Percentiles rank a stretch among this genome's conserved stretches.
These are phyloP conservation scores for Pisolithus thermaeus DNA, from an alignment of 1,284 basidiomycete genomes.

Conservation along the genomic window DNA sequence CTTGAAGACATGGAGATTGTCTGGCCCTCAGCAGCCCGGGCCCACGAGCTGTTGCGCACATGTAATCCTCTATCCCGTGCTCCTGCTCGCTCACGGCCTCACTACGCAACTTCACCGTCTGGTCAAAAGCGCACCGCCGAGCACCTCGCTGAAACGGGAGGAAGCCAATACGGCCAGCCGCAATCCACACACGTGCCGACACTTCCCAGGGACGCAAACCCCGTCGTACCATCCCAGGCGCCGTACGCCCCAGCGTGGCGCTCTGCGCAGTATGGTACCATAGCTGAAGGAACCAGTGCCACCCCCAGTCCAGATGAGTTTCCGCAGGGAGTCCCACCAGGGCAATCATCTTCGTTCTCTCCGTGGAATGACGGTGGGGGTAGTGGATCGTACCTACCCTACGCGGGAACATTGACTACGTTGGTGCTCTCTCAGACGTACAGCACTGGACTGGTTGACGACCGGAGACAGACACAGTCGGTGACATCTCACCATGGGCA, in stretches of 20 bases:
- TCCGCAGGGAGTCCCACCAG: conserved; percentile 7
- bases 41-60: conserved; percentile 66
- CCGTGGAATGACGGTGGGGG: conserved; percentile 46
- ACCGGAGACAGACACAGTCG: conserved; percentile 20
- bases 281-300: conserved; percentile 22
- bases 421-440: conserved; percentile 65
- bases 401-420: conserved; percentile 48
- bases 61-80: conserved; percentile 43
- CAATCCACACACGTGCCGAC: conserved; percentile 14
- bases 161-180: conserved; percentile 21
- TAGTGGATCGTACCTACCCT: conserved; percentile 29
- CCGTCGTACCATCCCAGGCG: conserved; percentile 9
- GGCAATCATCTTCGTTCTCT: conserved; percentile 35
- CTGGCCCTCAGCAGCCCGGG: conserved; percentile 75
- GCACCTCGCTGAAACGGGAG: conserved; percentile 25
- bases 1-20: conserved; percentile 64
- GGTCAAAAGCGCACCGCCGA: conserved; percentile 32
- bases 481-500: conserved; percentile 18
- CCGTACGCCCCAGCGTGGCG: conserved; percentile 27
- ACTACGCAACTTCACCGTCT: conserved; percentile 35
- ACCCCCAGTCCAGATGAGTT: conserved; percentile 11
- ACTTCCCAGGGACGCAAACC: neutral
- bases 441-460: conserved; percentile 59
- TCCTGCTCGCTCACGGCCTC: conserved; percentile 8
- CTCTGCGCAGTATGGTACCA: conserved; percentile 17